A percentile compares a stretch with the other conserved stretches of the same genome.
Conservation (phyloP, 495 filamentous ascomycete genomes). For the Penicillium atrosanguineum region DNA sequence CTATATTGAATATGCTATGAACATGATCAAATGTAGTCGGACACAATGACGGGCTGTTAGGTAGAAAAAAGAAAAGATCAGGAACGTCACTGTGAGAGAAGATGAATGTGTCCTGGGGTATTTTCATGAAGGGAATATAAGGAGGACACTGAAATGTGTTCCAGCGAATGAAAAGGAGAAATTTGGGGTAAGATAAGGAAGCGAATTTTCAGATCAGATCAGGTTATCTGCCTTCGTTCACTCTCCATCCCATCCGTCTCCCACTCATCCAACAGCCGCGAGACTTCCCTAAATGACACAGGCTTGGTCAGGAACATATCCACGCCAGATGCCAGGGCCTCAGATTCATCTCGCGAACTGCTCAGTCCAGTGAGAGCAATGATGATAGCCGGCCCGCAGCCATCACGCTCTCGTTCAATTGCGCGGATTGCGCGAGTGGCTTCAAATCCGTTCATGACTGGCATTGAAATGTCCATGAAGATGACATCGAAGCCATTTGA, state of each 20-base stretch:
- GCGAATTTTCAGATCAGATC: not conserved
- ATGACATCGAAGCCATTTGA: conserved; percentile 51
- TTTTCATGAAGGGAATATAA: no score
- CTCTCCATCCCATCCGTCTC: conserved; percentile 24
- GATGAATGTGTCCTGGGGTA: no score
- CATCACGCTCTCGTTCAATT: conserved; percentile 51
- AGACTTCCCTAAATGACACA: conserved; percentile 53
- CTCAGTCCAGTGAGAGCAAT: conserved; percentile 72
- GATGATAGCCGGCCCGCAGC: conserved; percentile 48
- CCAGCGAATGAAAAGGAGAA: not conserved
- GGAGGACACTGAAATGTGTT: not conserved
- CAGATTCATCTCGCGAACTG: conserved; percentile 58
- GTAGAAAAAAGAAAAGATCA: no score
- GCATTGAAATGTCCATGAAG: conserved; percentile 75
- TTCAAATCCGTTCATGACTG: conserved; percentile 73
- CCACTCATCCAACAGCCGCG: conserved; percentile 48
- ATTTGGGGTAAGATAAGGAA: not conserved
- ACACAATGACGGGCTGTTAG: no score
- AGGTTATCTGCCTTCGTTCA: conserved; percentile 9
- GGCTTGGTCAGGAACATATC: conserved; percentile 76
- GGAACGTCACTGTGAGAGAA: no score
- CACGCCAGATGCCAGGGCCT: conserved; percentile 65
- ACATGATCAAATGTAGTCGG: no score
- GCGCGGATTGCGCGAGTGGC: conserved; percentile 64
- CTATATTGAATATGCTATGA: no score